A percentile compares a stretch with the other conserved stretches of the same genome.
Evolutionary conservation across 2,329 filamentous ascomycete genomes (phyloP).

Genomic region (Metarhizium robertsii): DNA sequence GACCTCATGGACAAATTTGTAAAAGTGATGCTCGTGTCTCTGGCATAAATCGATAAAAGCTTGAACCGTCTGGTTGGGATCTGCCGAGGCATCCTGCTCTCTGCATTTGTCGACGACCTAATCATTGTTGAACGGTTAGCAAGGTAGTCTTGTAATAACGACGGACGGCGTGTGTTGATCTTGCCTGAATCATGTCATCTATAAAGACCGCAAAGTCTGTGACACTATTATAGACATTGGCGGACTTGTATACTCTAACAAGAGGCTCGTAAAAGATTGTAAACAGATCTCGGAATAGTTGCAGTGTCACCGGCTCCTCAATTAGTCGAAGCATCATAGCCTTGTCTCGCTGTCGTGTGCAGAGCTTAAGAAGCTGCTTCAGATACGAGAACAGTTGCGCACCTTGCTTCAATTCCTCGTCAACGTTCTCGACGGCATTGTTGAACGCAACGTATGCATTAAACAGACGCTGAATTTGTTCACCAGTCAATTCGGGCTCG

Average conservation of each 20-base stretch:
- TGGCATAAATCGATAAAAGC: slow-evolving; percentile 95
- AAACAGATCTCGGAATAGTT: slow-evolving; percentile 90
- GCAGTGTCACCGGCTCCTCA: slow-evolving; percentile 94
- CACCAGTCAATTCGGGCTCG: slow-evolving; percentile 57
- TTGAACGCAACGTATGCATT: slow-evolving; percentile 97
- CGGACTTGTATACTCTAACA: slow-evolving; percentile 94
- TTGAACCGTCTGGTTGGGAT: slow-evolving; percentile 97
- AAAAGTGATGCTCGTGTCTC: slow-evolving; percentile 92
- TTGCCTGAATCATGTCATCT: slow-evolving; percentile 80
- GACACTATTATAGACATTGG: slow-evolving; percentile 94
- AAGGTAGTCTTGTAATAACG: not conserved
- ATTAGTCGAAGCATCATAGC: slow-evolving; percentile 93
- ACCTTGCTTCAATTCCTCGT: slow-evolving; percentile 79
- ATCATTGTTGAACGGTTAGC: slow-evolving; percentile 14
- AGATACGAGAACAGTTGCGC: slow-evolving; percentile 89
- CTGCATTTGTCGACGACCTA: slow-evolving; percentile 56
- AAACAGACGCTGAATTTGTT: slow-evolving; percentile 77
- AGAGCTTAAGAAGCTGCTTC: slow-evolving; percentile 89
- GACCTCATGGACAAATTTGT: slow-evolving; percentile 98
- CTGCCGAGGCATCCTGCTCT: slow-evolving; percentile 76
- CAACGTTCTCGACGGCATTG: slow-evolving; percentile 81
- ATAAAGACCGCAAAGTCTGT: slow-evolving; percentile 92
- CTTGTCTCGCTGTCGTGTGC: slow-evolving; percentile 88
- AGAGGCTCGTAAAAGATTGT: slow-evolving; percentile 98
- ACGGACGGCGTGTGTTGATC: slow-evolving; percentile 7